A percentile compares a stretch with the other conserved stretches of the same genome.
These are phyloP conservation scores for Marasmius tenuissimus DNA, from an alignment of 1,284 basidiomycete genomes.

Conservation along the genomic window DNA sequence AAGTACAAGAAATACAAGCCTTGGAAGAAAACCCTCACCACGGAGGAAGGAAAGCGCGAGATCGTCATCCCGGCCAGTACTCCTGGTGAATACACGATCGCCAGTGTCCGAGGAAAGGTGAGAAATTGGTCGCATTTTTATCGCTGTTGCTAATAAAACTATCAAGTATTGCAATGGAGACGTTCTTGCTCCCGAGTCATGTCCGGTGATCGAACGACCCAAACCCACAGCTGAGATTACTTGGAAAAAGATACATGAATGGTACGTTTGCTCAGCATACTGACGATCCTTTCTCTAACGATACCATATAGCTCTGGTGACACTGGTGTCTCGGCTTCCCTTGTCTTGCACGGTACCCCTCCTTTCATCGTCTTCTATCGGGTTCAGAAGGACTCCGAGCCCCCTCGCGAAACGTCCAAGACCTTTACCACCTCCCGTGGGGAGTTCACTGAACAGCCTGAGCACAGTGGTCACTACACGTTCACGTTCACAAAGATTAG, in stretches of 20 bases:
- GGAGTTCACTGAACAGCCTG: conserved; percentile 85
- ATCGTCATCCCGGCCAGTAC: conserved; percentile 52
- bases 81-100: conserved; percentile 85
- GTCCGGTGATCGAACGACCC: conserved; percentile 74
- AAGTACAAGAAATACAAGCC: conserved; percentile 43
- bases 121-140: conserved; percentile 10
- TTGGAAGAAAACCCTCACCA: conserved; percentile 62
- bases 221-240: conserved; percentile 80
- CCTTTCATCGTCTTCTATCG: conserved; percentile 87
- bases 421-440: conserved; percentile 75
- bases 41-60: conserved; percentile 44
- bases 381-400: conserved; percentile 70
- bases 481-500: conserved; percentile 83
- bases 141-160: conserved; percentile 4
- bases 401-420: conserved; percentile 55
- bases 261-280: conserved; percentile 41
- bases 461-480: conserved; percentile 86
- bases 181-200: conserved; percentile 79
- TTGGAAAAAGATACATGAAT: conserved; percentile 91
- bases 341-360: conserved; percentile 86
- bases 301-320: conserved; percentile 78
- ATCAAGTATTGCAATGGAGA: conserved; percentile 72
- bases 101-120: conserved; percentile 70
- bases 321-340: conserved; percentile 85
- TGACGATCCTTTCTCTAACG: conserved; percentile 4